These are phyloP conservation scores for Cyclotella cryptica DNA, from an alignment of 108 stramenopile species.

Conservation along the genomic window DNA sequence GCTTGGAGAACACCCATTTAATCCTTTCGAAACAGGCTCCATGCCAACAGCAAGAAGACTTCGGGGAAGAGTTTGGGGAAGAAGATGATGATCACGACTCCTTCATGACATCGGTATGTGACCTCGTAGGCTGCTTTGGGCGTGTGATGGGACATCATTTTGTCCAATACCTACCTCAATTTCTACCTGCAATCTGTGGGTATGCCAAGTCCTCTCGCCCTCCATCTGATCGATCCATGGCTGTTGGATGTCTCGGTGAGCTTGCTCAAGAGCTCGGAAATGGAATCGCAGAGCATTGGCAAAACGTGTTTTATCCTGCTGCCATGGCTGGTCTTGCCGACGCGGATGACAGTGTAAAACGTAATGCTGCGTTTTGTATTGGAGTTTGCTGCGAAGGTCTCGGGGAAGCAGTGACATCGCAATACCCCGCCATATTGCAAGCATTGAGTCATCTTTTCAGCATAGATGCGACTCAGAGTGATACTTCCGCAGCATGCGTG, in stretches of 20 bases:
- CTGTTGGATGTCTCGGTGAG: conserved; percentile 94
- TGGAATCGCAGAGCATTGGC: conserved; percentile 81
- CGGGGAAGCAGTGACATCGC: conserved; percentile 58
- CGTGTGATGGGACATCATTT: conserved; percentile 89
- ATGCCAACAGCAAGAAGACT: conserved; percentile 75
- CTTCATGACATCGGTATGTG: conserved; percentile 91
- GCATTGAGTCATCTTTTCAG: conserved; percentile 88
- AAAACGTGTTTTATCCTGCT: conserved; percentile 81
- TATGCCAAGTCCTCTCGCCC: conserved; percentile 91
- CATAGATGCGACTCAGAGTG: conserved; percentile 63
- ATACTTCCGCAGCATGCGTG: conserved; percentile 79
- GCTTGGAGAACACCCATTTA: conserved; percentile 66
- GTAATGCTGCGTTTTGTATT: conserved; percentile 95
- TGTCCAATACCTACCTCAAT: conserved; percentile 81
- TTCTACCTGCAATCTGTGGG: conserved; percentile 86
- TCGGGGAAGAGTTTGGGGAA: conserved; percentile 66
- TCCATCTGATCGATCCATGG: conserved; percentile 93
- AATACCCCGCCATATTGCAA: conserved; percentile 79
- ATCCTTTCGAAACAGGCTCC: conserved; percentile 83
- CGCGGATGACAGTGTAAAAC: conserved; percentile 85
- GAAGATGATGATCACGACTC: conserved; percentile 96
- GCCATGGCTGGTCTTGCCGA: conserved; percentile 84
- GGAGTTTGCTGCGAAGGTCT: conserved; percentile 90
- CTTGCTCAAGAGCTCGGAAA: conserved; percentile 87
- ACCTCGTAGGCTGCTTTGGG: conserved; percentile 85